Conservation (phyloP, 2,329 filamentous ascomycete species). For the Cryphonectria naterciae region DNA sequence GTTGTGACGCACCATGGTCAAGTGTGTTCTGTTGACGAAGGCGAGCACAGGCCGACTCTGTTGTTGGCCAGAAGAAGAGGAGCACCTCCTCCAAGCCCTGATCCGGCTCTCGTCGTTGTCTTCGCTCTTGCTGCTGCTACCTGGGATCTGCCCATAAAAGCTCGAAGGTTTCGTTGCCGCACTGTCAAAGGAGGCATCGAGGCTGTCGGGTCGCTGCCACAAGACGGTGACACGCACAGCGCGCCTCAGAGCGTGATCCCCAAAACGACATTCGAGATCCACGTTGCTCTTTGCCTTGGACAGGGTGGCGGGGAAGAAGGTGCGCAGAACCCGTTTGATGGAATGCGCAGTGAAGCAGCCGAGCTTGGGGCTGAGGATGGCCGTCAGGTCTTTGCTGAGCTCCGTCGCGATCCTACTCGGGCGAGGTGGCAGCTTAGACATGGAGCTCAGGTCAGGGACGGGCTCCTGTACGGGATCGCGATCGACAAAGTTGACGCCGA, state of each 20-base stretch:
- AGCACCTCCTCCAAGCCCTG: slow-evolving; percentile 26
- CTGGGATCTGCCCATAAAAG: slow-evolving; percentile 37
- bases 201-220: slow-evolving; percentile 49
- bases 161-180: slow-evolving; percentile 39
- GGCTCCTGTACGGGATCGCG: slow-evolving; percentile 48
- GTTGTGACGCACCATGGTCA: slow-evolving; percentile 50
- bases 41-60: slow-evolving; percentile 43
- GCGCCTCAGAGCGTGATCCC: slow-evolving; percentile 47
- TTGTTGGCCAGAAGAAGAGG: slow-evolving; percentile 13
- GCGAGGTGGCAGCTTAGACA: slow-evolving; percentile 19
- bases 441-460: slow-evolving; percentile 37
- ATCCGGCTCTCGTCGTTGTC: slow-evolving; percentile 31
- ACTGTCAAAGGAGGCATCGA: slow-evolving; percentile 41
- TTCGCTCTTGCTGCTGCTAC: slow-evolving; percentile 32
- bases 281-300: slow-evolving; percentile 39
- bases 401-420: slow-evolving; percentile 48
- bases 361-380: slow-evolving; percentile 43
- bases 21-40: slow-evolving; percentile 53
- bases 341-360: slow-evolving; percentile 44
- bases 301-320: slow-evolving; percentile 46
- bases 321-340: slow-evolving; percentile 49
- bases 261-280: slow-evolving; percentile 56
- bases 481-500: slow-evolving; percentile 52
- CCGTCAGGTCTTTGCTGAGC: slow-evolving; percentile 49
- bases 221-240: slow-evolving; percentile 54